Conservation (phyloP, 1,139 yeast genomes). For the Candida sp. region DNA sequence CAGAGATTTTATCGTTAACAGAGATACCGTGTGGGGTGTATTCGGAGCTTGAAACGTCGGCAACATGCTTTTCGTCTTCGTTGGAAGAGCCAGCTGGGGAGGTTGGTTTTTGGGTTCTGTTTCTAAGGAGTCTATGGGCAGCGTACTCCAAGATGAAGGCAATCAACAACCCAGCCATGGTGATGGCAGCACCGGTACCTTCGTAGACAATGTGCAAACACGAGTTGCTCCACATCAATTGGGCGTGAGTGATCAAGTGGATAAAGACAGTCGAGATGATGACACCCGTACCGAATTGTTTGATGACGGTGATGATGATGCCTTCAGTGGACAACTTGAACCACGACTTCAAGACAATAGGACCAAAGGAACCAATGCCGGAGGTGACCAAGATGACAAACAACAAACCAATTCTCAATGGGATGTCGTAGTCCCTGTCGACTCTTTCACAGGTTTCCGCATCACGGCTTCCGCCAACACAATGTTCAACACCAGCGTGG, state of each 20-base stretch:
- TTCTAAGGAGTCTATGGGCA: conserved; percentile 22
- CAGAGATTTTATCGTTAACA: conserved; percentile 16
- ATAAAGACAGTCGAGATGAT: conserved; percentile 39
- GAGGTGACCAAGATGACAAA: conserved; percentile 36
- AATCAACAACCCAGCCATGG: conserved; percentile 35
- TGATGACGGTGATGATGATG: conserved; percentile 27
- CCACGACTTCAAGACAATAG: conserved; percentile 25
- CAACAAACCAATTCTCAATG: conserved; percentile 32
- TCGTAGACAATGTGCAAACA: conserved; percentile 29
- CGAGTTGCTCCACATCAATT: conserved; percentile 28
- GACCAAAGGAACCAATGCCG: conserved; percentile 36
- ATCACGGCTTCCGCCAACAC: conserved; percentile 22
- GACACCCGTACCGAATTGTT: conserved; percentile 39
- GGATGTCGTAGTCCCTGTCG: conserved; percentile 27
- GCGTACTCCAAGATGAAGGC: conserved; percentile 35
- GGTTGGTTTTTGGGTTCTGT: conserved; percentile 6
- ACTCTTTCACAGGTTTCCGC: conserved; percentile 18
- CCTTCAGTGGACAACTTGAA: conserved; percentile 27
- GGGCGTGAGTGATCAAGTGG: conserved; percentile 36
- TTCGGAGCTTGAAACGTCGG: conserved; percentile 13
- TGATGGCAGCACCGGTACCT: conserved; percentile 34
- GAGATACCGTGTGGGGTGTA: conserved; percentile 6
- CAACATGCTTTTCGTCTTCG: conserved; percentile 6
- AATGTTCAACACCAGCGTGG: conserved; percentile 46
- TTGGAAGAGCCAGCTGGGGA: neutral